Conservation (phyloP, 345 rosid species). For the Brassica rapa region DNA sequence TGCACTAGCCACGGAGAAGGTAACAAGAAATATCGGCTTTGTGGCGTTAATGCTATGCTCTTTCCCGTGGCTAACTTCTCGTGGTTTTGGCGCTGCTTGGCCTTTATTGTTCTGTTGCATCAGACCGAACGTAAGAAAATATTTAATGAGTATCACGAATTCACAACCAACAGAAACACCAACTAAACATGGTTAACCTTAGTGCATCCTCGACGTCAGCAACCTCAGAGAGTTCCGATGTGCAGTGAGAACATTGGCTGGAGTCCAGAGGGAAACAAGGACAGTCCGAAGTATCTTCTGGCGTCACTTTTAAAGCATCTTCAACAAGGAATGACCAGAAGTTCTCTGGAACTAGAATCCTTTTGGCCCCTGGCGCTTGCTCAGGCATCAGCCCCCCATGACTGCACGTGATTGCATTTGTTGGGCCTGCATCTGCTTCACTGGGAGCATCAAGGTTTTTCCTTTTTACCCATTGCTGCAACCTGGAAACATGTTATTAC, state of each 20-base stretch:
- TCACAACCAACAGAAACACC: constrained; percentile 4
- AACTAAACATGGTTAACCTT: constrained; percentile 55
- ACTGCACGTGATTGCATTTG: constrained; percentile 65
- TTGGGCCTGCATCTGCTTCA: constrained; percentile 91
- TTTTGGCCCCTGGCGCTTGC: constrained; percentile 86
- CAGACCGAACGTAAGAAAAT: constrained; percentile 39
- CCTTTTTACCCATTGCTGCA: constrained; percentile 92
- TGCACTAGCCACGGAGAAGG: background rate
- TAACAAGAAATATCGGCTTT: constrained; percentile 59
- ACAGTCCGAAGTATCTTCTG: constrained; percentile 61
- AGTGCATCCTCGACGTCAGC: constrained; percentile 80
- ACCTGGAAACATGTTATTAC: constrained; percentile 51
- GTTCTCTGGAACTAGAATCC: constrained; percentile 74
- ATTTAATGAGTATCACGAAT: background rate
- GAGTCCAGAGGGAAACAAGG: constrained; percentile 60
- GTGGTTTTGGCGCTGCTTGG: constrained; percentile 79
- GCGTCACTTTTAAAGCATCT: constrained; percentile 65
- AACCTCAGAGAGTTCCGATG: constrained; percentile 76
- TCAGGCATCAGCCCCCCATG: constrained; percentile 86
- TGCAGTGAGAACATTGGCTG: constrained; percentile 67
- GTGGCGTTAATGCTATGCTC: constrained; percentile 54
- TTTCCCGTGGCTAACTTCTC: constrained; percentile 79
- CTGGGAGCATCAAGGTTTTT: constrained; percentile 86
- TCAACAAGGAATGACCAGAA: constrained; percentile 83
- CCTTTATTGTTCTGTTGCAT: constrained; percentile 71